Percentiles rank a stretch among this genome's conserved stretches.
phyloP scores from a whole-genome alignment of 345 rosid species.

The Pugionium cornutum region DNA sequence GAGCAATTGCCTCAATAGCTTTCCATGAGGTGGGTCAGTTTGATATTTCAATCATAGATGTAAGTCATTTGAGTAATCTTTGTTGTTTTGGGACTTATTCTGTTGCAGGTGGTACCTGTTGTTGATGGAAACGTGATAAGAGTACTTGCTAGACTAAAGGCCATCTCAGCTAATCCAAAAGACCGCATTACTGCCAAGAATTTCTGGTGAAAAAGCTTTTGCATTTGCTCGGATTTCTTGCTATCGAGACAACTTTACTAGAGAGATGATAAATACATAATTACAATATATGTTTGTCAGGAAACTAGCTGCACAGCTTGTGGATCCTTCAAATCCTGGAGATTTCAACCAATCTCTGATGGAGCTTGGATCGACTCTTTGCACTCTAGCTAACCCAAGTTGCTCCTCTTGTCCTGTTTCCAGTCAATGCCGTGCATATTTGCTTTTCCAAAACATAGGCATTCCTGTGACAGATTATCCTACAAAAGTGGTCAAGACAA shows the following conservation, averaged over 20 bases:
- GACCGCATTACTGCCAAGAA: slow-evolving; percentile 54
- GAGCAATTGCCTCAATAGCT: slow-evolving; percentile 82
- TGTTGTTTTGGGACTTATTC: slow-evolving; percentile 20
- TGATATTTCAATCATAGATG: neutral
- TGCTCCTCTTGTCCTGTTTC: slow-evolving; percentile 85
- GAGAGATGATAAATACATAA: neutral
- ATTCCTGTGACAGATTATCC: slow-evolving; percentile 75
- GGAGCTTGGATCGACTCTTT: slow-evolving; percentile 95
- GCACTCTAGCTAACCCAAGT: slow-evolving; percentile 68
- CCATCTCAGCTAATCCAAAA: slow-evolving; percentile 86
- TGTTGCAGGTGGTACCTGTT: slow-evolving; percentile 62
- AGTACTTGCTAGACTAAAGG: slow-evolving; percentile 74
- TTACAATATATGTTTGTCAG: slow-evolving; percentile 40
- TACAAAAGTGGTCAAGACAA: slow-evolving; percentile 62
- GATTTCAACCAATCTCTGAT: slow-evolving; percentile 95
- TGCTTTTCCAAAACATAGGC: slow-evolving; percentile 53
- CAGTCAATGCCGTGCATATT: slow-evolving; percentile 63
- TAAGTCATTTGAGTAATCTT: neutral
- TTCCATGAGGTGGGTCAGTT: slow-evolving; percentile 60
- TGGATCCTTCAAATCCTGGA: slow-evolving; percentile 78
- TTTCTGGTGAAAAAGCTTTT: slow-evolving; percentile 60
- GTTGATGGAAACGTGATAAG: slow-evolving; percentile 79
- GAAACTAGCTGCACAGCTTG: slow-evolving; percentile 88
- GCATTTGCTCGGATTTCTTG: slow-evolving; percentile 6
- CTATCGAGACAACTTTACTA: too few relatives aligned